phyloP scores from a whole-genome alignment of 345 rosid species.

The Kandelia obovata region DNA sequence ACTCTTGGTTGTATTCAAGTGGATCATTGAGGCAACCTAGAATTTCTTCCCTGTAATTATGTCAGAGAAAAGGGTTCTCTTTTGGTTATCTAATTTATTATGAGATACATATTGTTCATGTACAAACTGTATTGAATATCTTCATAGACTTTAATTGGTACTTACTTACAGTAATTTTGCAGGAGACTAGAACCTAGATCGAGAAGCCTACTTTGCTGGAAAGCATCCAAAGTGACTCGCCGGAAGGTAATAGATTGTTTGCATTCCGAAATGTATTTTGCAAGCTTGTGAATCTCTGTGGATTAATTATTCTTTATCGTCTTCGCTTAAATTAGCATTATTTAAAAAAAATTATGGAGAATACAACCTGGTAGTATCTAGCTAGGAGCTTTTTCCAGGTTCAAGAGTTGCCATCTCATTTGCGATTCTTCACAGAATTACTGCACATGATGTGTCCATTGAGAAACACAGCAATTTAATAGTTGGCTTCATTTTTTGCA shows the following conservation, averaged over 20 bases:
- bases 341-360: too few species aligned
- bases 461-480: background rate
- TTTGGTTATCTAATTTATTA: background rate
- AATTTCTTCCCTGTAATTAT: background rate
- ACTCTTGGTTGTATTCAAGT: background rate
- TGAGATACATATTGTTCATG: background rate
- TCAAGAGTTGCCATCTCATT: too few species aligned
- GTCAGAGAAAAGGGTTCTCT: background rate
- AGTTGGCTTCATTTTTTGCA: too few species aligned
- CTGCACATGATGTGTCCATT: background rate
- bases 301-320: too few species aligned
- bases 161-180: conserved; percentile 23
- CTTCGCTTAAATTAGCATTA: too few species aligned
- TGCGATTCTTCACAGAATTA: too few species aligned
- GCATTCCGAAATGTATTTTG: background rate
- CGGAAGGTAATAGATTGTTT: conserved; percentile 54
- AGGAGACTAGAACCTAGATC: conserved; percentile 92
- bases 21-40: background rate
- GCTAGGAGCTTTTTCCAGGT: too few species aligned
- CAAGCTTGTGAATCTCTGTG: background rate
- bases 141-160: background rate
- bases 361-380: too few species aligned
- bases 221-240: conserved; percentile 54
- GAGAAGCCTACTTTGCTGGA: conserved; percentile 90
- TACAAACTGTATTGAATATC: background rate